Conservation (phyloP, 2,329 filamentous ascomycete genomes). For the Fusarium multiceps region DNA sequence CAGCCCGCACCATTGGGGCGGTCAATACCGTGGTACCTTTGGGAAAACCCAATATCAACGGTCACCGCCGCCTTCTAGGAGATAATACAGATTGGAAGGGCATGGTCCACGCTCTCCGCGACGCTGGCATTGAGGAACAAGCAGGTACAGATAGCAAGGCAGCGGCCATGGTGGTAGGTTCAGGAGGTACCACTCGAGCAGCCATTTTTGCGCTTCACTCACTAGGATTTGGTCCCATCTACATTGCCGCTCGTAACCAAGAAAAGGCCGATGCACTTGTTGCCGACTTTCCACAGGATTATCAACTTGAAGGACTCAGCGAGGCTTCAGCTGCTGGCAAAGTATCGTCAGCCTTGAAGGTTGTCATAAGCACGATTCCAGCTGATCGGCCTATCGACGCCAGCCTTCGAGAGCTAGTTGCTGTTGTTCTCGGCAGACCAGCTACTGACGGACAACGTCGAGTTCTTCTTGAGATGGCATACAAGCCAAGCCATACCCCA, state of each 20-base stretch:
- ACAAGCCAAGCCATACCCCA: conserved; percentile 85
- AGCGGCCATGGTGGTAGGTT: conserved; percentile 85
- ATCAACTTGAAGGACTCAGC: conserved; percentile 74
- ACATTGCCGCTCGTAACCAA: conserved; percentile 82
- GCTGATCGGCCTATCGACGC: conserved; percentile 86
- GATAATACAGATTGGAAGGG: conserved; percentile 97
- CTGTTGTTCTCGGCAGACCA: conserved; percentile 60
- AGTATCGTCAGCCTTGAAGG: conserved; percentile 64
- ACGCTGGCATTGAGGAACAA: conserved; percentile 67
- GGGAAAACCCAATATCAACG: conserved; percentile 49
- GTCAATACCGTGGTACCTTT: conserved; percentile 91
- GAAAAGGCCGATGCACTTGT: conserved; percentile 75
- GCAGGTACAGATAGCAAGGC: conserved; percentile 65
- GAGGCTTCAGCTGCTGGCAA: conserved; percentile 60
- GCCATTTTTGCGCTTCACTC: conserved; percentile 88
- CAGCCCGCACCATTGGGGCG: conserved; percentile 86
- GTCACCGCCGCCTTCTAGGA: conserved; percentile 72
- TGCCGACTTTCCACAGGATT: conserved; percentile 77
- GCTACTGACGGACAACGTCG: conserved; percentile 55
- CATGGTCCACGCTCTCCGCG: conserved; percentile 83
- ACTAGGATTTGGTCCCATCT: conserved; percentile 87
- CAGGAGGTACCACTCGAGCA: conserved; percentile 90
- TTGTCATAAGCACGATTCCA: conserved; percentile 91
- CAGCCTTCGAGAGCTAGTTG: conserved; percentile 73
- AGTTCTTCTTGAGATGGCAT: conserved; percentile 93